Conservation (phyloP, 305 asterid species). For the Lippia alba region DNA sequence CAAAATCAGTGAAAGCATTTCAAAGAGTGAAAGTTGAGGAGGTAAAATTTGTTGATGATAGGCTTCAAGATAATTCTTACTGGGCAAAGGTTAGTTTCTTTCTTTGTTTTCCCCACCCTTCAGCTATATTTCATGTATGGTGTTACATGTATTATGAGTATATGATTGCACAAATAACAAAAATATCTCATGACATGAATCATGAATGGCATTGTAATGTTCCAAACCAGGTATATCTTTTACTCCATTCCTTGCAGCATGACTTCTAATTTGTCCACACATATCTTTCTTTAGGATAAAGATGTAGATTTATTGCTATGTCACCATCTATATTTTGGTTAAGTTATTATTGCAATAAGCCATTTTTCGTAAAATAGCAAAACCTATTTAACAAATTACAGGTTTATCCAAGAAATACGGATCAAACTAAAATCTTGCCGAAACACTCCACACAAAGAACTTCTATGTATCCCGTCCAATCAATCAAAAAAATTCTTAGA, state of each 20-base stretch:
- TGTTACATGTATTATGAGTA: not conserved
- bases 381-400: not conserved
- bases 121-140: constrained; percentile 5
- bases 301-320: not conserved
- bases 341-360: not conserved
- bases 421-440: constrained; percentile 7
- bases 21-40: constrained; percentile 89
- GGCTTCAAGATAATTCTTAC: constrained; percentile 93
- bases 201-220: not conserved
- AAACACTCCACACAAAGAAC: not conserved
- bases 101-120: constrained; percentile 5
- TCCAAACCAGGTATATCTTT: constrained; percentile 9
- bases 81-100: constrained; percentile 84
- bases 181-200: not conserved
- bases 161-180: constrained; percentile 7
- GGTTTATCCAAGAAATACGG: not conserved
- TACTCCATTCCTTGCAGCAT: not conserved
- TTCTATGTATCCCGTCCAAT: not conserved
- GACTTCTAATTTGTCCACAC: constrained; percentile 7
- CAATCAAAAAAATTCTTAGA: not conserved
- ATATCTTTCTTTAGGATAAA: not conserved
- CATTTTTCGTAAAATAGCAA: not conserved
- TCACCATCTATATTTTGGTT: not conserved
- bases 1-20: constrained; percentile 70
- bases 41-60: constrained; percentile 80